phyloP scores from a whole-genome alignment of 257 asterid genomes.

The Voacanga thouarsii region DNA sequence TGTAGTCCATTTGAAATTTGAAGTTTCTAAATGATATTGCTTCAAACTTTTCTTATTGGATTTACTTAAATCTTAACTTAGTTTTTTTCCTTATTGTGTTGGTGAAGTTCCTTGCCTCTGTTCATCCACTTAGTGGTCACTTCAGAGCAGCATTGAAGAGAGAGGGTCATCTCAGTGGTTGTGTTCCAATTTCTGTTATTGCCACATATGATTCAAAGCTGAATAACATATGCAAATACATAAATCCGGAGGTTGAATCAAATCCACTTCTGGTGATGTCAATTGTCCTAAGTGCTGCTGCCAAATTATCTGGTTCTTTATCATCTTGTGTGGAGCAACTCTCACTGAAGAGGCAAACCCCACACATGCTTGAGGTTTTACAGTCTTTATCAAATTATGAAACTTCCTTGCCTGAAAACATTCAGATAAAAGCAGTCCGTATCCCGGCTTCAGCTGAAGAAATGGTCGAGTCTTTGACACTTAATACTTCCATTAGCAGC shows the following conservation, averaged over 20 bases:
- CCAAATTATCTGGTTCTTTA: slow-evolving; percentile 43
- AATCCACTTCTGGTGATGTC: slow-evolving; percentile 52
- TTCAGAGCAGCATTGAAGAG: slow-evolving; percentile 73
- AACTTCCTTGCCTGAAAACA: slow-evolving; percentile 32
- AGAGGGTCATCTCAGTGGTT: slow-evolving; percentile 55
- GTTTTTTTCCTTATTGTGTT: slow-evolving; percentile 12
- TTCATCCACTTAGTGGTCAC: slow-evolving; percentile 85
- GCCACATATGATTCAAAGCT: slow-evolving; percentile 63
- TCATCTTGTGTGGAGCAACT: slow-evolving; percentile 44
- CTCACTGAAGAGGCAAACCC: slow-evolving; percentile 55
- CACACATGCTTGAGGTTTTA: slow-evolving; percentile 44
- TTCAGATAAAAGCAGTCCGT: slow-evolving; percentile 47
- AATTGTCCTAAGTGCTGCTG: slow-evolving; percentile 53
- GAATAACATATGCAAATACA: slow-evolving; percentile 65
- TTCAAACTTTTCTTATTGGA: background rate
- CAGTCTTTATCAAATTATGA: slow-evolving; percentile 44
- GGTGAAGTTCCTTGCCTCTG: slow-evolving; percentile 67
- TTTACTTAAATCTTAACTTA: slow-evolving; percentile 3
- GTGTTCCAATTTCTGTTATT: slow-evolving; percentile 71
- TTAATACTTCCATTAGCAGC: slow-evolving; percentile 40
- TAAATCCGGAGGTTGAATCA: slow-evolving; percentile 53
- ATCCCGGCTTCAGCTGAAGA: slow-evolving; percentile 59
- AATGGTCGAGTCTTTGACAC: slow-evolving; percentile 46
- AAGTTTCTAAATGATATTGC: slow-evolving; percentile 2
- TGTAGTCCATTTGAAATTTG: background rate